Conservation (phyloP, 768 basidiomycete species). For the Suillus sp. region DNA sequence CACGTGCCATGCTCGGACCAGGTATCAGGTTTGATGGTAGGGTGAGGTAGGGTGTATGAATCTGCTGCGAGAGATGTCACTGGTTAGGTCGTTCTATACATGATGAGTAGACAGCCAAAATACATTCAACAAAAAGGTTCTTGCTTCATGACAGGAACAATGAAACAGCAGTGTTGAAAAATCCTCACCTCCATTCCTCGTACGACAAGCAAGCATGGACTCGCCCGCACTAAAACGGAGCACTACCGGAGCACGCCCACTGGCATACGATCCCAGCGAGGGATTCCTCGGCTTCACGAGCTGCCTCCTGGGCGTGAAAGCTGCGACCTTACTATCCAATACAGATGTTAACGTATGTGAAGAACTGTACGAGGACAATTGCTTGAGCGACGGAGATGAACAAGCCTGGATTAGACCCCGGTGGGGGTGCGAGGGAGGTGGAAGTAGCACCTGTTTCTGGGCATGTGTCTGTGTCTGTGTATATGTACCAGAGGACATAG, state of each 20-base stretch:
- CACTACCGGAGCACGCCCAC: not conserved
- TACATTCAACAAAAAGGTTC: not conserved
- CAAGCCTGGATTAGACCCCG: not conserved
- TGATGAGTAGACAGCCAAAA: not conserved
- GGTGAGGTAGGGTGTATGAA: conserved; percentile 15
- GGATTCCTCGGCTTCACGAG: not conserved
- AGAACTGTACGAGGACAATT: not conserved
- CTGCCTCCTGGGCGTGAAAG: not conserved
- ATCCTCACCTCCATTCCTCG: not conserved
- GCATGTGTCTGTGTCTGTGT: not conserved
- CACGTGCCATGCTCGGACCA: conserved; percentile 21
- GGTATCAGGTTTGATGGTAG: not conserved
- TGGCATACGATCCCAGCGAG: not conserved
- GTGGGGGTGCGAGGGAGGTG: not conserved
- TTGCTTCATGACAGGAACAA: not conserved
- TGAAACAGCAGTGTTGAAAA: not conserved
- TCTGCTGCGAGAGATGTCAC: not conserved
- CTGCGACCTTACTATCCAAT: not conserved
- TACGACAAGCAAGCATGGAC: not conserved
- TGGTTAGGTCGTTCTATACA: not conserved
- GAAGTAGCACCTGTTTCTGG: not conserved
- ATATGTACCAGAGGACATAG: not conserved
- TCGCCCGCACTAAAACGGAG: not conserved
- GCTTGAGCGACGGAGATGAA: conserved; percentile 1
- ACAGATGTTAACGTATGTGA: not conserved